Conservation (phyloP, 2,329 filamentous ascomycete species). For the Fusarium robinianum region DNA sequence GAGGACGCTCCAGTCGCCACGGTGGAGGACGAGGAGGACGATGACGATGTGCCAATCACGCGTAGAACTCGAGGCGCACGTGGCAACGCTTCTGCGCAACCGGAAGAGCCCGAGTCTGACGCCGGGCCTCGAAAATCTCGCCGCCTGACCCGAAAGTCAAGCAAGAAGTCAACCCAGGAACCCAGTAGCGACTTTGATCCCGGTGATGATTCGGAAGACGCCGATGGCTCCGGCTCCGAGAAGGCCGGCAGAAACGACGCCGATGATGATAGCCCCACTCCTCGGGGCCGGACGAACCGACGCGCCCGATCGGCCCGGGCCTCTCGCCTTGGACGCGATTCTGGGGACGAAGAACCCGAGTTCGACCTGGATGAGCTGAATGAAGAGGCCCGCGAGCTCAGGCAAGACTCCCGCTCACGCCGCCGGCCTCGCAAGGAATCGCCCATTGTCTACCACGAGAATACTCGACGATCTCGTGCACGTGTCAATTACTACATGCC, state of each 20-base stretch:
- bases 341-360: slow-evolving; percentile 60
- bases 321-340: slow-evolving; percentile 55
- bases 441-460: slow-evolving; percentile 63
- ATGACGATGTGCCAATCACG: slow-evolving; percentile 54
- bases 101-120: slow-evolving; percentile 39
- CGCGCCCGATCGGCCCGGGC: slow-evolving; percentile 50
- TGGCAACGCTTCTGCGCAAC: slow-evolving; percentile 36
- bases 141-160: slow-evolving; percentile 54
- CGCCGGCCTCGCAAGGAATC: slow-evolving; percentile 57
- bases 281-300: slow-evolving; percentile 52
- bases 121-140: slow-evolving; percentile 44
- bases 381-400: slow-evolving; percentile 67
- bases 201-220: slow-evolving; percentile 62
- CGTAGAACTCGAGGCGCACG: slow-evolving; percentile 51
- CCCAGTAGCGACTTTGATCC: slow-evolving; percentile 66
- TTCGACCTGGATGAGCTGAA: slow-evolving; percentile 68
- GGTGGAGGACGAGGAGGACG: slow-evolving; percentile 48
- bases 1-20: slow-evolving; percentile 39
- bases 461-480: slow-evolving; percentile 56
- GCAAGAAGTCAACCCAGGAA: slow-evolving; percentile 54
- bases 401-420: slow-evolving; percentile 57
- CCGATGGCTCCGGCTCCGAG: slow-evolving; percentile 50
- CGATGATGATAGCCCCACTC: slow-evolving; percentile 55
- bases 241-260: slow-evolving; percentile 45
- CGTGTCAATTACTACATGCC: slow-evolving; percentile 86